Conservation (phyloP, 176 grass and related monocot species). For the Rhynchospora pubera region DNA sequence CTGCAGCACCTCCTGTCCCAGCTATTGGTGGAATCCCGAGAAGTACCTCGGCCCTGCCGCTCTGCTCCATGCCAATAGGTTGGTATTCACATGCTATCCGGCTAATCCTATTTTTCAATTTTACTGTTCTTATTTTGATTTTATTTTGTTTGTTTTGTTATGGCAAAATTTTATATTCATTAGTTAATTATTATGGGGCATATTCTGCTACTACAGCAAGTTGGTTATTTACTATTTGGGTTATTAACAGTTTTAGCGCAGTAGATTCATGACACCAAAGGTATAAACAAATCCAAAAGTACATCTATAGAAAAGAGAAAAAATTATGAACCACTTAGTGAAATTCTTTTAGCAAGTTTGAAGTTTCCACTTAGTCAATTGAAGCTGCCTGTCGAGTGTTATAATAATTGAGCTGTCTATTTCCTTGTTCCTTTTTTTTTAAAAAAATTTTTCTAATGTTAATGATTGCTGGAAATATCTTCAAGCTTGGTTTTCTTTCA, state of each 20-base stretch:
- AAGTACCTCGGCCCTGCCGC: conserved; percentile 74
- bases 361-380: neutral
- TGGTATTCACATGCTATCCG: neutral
- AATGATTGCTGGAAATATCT: neutral
- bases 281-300: neutral
- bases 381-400: neutral
- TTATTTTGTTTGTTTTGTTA: neutral
- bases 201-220: neutral
- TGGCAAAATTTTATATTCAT: neutral
- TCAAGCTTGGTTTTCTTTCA: neutral
- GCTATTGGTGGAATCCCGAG: conserved; percentile 70
- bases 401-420: neutral
- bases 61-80: conserved; percentile 75
- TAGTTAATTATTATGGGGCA: neutral
- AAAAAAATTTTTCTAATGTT: no score
- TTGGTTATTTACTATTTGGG: neutral
- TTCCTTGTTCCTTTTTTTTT: neutral
- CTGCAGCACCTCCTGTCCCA: conserved; percentile 32
- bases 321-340: neutral
- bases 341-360: neutral
- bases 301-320: neutral
- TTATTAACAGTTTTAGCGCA: neutral
- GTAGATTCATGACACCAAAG: neutral
- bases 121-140: neutral
- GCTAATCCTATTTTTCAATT: neutral